A percentile compares a stretch with the other conserved stretches of the same genome.
These are phyloP conservation scores for Pouteria glomerata DNA, from an alignment of 148 eudicot genomes.

Conservation along the genomic window DNA sequence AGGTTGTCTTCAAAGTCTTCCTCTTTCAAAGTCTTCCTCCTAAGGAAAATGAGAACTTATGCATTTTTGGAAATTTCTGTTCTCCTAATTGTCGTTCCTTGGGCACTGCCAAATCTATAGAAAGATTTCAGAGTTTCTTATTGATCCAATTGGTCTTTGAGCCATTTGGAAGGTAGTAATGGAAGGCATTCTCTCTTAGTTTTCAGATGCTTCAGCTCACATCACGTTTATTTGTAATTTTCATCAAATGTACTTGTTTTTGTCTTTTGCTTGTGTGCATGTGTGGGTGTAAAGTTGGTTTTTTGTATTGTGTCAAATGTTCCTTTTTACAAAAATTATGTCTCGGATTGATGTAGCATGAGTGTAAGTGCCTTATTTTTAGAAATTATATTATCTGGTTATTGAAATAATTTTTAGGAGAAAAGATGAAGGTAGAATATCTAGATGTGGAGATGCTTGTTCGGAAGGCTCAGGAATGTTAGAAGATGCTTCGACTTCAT, in stretches of 20 bases:
- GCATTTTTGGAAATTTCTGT: not conserved
- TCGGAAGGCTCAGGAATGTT: constrained; percentile 9
- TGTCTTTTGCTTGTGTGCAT: not conserved
- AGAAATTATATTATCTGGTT: not conserved
- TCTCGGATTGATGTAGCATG: not conserved
- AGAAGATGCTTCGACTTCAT: constrained; percentile 27
- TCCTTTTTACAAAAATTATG: not conserved
- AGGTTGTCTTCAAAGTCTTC: not conserved
- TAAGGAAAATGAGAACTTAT: not conserved
- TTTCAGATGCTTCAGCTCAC: not conserved
- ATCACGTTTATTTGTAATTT: not conserved
- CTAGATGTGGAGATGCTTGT: constrained; percentile 14
- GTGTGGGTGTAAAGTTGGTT: not conserved
- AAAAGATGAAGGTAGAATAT: constrained; percentile 24
- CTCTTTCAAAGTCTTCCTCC: too few species aligned
- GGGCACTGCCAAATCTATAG: not conserved
- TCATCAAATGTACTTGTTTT: not conserved
- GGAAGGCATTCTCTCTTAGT: not conserved
- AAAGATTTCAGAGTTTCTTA: not conserved
- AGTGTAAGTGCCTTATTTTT: not conserved
- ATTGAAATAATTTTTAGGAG: constrained; percentile 11
- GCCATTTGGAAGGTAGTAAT: not conserved
- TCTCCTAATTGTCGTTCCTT: not conserved
- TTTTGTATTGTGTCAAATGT: not conserved
- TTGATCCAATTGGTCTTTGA: not conserved